phyloP scores from a whole-genome alignment of 257 asterid species.

The Catharanthus roseus region DNA sequence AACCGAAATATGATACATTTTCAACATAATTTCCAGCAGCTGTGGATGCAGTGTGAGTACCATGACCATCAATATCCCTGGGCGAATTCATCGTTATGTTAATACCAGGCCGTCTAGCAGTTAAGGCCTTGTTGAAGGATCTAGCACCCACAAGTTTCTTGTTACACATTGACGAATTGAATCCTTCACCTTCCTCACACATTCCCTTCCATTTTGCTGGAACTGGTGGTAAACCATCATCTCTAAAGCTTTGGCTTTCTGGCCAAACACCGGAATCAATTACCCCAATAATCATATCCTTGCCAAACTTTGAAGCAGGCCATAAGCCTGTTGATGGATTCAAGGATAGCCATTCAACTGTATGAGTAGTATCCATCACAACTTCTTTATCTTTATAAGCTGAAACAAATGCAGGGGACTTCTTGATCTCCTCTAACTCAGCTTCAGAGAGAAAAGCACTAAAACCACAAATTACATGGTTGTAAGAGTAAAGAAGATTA shows the following conservation, averaged over 20 bases:
- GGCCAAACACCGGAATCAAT: conserved; percentile 56
- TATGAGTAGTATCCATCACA: conserved; percentile 44
- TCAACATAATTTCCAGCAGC: conserved; percentile 39
- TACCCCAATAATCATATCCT: conserved; percentile 38
- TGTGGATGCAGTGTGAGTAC: conserved; percentile 50
- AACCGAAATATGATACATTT: conserved; percentile 38
- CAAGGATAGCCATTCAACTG: conserved; percentile 33
- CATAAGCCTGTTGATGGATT: conserved; percentile 37
- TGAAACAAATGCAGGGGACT: conserved; percentile 33
- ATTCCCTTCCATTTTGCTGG: conserved; percentile 27
- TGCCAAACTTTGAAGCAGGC: conserved; percentile 46
- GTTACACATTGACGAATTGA: conserved; percentile 28
- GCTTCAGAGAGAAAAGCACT: conserved; percentile 30
- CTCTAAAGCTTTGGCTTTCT: conserved; percentile 37
- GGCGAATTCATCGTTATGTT: conserved; percentile 21
- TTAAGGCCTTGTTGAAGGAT: conserved; percentile 21
- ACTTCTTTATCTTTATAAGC: conserved; percentile 28
- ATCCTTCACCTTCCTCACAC: conserved; percentile 20
- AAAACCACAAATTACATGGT: conserved; percentile 41
- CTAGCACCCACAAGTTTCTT: conserved; percentile 25
- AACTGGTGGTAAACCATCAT: conserved; percentile 37
- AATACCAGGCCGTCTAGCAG: conserved; percentile 15
- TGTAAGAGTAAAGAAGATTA: conserved; percentile 31
- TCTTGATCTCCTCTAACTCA: conserved; percentile 27
- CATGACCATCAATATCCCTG: conserved; percentile 40